A percentile compares a stretch with the other conserved stretches of the same genome.
phyloP scores from a whole-genome alignment of 768 basidiomycete genomes.

The Kwoniella sp. region DNA sequence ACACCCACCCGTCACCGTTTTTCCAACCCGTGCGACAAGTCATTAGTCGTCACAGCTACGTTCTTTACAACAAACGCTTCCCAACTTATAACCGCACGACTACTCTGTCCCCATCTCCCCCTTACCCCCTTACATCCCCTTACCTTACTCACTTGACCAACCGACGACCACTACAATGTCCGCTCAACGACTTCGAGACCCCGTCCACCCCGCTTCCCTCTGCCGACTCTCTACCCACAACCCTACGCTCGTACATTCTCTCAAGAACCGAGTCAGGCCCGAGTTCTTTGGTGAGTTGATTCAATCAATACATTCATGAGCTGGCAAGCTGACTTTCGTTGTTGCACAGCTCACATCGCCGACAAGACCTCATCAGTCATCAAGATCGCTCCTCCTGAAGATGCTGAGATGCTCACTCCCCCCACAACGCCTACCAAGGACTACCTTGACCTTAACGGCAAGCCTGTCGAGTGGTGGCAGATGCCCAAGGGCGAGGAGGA shows the following conservation, averaged over 20 bases:
- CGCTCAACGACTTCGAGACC: constrained; percentile 40
- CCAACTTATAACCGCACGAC: constrained; percentile 14
- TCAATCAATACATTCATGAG: neutral
- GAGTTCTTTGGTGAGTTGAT: constrained; percentile 71
- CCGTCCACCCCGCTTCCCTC: constrained; percentile 71
- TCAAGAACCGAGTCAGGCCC: constrained; percentile 71
- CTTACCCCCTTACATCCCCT: constrained; percentile 1
- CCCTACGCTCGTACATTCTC: constrained; percentile 74
- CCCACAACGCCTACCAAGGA: constrained; percentile 66
- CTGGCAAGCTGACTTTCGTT: constrained; percentile 7
- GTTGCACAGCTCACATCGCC: constrained; percentile 7
- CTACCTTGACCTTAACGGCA: constrained; percentile 30
- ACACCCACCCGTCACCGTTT: neutral
- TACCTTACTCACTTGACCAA: constrained; percentile 5
- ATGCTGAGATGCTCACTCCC: constrained; percentile 55
- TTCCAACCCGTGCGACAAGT: constrained; percentile 27
- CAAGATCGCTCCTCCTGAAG: constrained; percentile 24
- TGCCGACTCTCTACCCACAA: constrained; percentile 73
- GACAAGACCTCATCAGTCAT: constrained; percentile 29
- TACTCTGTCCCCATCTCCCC: neutral
- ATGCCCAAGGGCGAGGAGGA: constrained; percentile 34
- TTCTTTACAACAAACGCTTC: constrained; percentile 22
- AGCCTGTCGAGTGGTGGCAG: constrained; percentile 56
- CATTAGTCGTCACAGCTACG: constrained; percentile 23
- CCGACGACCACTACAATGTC: constrained; percentile 18